Evolutionary conservation across 1,284 basidiomycete species (phyloP), one percentile per base, ranked within the genome.

Genomic region (Fistulinella cinereoalba): DNA sequence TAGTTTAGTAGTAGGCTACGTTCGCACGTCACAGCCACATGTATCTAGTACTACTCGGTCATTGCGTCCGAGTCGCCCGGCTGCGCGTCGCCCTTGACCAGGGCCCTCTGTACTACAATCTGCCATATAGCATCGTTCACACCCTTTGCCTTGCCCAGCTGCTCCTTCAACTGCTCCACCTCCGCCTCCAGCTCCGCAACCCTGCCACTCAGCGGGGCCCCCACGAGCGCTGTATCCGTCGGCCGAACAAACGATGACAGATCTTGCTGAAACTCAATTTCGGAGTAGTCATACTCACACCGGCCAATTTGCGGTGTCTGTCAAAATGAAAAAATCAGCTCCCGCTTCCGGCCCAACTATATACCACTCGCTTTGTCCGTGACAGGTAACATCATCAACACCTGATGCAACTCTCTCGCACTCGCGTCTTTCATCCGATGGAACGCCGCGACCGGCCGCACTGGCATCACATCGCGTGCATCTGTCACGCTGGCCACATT

Each of bases 121-220:
- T 88, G 85, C 92, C 92, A 95, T 85, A 95, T 94, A 43, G 79
- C 76, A 59, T 94, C 90, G 56, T 95, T 96, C 47, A 94, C 76
- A 27, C 83, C 80, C 59, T 90, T 89, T 4, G 92, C 92, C 61
- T 82, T 85, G 22, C 80, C 80, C 1, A 96, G 70, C 53, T 91
- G 83, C 38, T 79, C 76, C 27, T 74, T 77, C 47, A 94, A 66
- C 19, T 66, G 69, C 43, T 73, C 71, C 9, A 92, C 76, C 62
- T 95, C 90, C 3, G 70, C 67, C 64, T 91, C 84, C 1, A 95
- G 77, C 53, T 84, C 80, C n/a, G 75, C 62, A 9, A 92, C 73
- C 34, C 76, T 79, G 18, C 74, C 67, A 49, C 81, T 74, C 47
- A 80, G 64, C 4, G 75, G 70, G 1, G 61, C 56, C 7, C 71